Conservation (phyloP, 2,329 filamentous ascomycete species). For the Seiridium cupressi region DNA sequence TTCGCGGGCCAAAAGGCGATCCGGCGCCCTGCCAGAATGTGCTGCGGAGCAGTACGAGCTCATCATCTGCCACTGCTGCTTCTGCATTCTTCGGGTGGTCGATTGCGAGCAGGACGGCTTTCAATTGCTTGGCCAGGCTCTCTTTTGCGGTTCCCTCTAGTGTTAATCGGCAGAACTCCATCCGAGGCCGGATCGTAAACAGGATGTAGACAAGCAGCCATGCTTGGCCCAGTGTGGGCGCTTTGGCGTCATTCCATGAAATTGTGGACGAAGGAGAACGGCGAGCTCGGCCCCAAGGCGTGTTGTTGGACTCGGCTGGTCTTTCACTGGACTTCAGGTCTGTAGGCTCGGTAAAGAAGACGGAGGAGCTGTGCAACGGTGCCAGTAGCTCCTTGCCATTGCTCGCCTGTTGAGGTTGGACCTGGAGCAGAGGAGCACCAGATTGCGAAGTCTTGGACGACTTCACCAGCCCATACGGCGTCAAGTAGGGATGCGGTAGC, state of each 20-base stretch:
- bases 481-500: slow-evolving; percentile 49
- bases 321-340: slow-evolving; percentile 49
- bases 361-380: slow-evolving; percentile 30
- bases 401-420: slow-evolving; percentile 28
- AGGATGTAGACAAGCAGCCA: slow-evolving; percentile 54
- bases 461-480: slow-evolving; percentile 41
- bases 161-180: slow-evolving; percentile 47
- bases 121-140: slow-evolving; percentile 34
- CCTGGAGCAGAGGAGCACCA: slow-evolving; percentile 31
- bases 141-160: slow-evolving; percentile 37
- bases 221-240: slow-evolving; percentile 47
- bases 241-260: slow-evolving; percentile 37
- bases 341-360: slow-evolving; percentile 45
- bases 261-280: slow-evolving; percentile 47
- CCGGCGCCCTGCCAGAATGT: slow-evolving; percentile 71
- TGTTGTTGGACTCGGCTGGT: slow-evolving; percentile 51
- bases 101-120: slow-evolving; percentile 46
- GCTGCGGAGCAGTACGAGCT: slow-evolving; percentile 44
- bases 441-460: slow-evolving; percentile 22
- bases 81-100: slow-evolving; percentile 40
- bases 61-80: slow-evolving; percentile 19
- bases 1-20: slow-evolving; percentile 63
- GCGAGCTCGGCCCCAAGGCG: slow-evolving; percentile 54
- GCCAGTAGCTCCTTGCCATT: slow-evolving; percentile 27
- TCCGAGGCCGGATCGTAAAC: slow-evolving; percentile 46